phyloP scores from a whole-genome alignment of 768 basidiomycete genomes.

The Mycena albidolilacea region DNA sequence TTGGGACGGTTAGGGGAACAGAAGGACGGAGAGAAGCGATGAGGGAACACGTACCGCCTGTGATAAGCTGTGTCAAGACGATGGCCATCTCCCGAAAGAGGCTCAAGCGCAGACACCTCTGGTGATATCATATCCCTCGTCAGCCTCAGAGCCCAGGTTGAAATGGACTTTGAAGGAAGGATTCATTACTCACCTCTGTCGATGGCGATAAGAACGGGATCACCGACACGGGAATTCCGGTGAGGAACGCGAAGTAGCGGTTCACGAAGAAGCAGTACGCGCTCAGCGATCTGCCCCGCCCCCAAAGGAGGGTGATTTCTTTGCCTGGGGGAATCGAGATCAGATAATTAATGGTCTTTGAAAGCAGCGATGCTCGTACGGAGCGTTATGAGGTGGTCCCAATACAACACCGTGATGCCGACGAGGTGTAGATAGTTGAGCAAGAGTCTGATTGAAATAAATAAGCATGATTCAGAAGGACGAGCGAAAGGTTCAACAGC shows the following conservation, averaged over 20 bases:
- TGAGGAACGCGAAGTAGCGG: constrained; percentile 48
- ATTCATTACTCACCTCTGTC: neutral
- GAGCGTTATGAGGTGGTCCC: constrained; percentile 28
- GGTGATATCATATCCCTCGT: neutral
- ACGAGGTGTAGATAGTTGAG: constrained; percentile 5
- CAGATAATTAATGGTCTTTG: neutral
- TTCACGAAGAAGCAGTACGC: constrained; percentile 50
- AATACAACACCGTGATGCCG: constrained; percentile 26
- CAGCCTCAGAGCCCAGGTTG: no score
- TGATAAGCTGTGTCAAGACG: constrained; percentile 7
- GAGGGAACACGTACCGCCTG: neutral
- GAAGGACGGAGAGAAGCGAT: no score
- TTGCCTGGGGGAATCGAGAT: neutral
- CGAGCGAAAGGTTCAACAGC: neutral
- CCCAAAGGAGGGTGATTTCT: constrained; percentile 45
- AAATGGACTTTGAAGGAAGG: neutral
- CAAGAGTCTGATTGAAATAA: neutral
- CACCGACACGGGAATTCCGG: constrained; percentile 1
- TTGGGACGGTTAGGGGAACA: neutral
- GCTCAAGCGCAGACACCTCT: constrained; percentile 17
- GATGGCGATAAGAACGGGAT: constrained; percentile 25
- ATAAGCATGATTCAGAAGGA: neutral
- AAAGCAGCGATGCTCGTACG: neutral
- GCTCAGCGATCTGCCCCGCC: constrained; percentile 40
- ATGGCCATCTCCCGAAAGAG: constrained; percentile 28